Evolutionary conservation across 768 basidiomycete species (phyloP), one percentile per base, ranked within the genome.

Genomic region (Hypholoma sublateritium): DNA sequence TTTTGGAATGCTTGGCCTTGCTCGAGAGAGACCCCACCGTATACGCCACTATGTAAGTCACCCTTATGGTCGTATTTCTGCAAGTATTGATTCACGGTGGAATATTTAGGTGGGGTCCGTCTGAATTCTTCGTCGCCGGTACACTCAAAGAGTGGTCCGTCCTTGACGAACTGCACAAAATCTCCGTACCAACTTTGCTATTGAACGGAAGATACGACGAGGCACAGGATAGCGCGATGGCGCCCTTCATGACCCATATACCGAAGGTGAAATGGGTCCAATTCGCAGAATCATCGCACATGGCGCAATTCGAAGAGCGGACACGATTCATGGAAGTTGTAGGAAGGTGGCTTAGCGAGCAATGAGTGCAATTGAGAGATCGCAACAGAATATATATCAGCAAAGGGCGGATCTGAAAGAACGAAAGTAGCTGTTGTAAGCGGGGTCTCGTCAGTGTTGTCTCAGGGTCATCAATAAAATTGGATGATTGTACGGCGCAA

Each of bases 21-120:
- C 45, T 75, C 5, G 74, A 72, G 5, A 69, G 74, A 39, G 82
- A 84, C 52, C 70, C 77, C 4, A 84, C 81, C 0, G 80, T 82
- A 4, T 77, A 77, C 50, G 55, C 63, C 37, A 77, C 77, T 2
- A 81, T 84, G 82, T 81, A 44, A 42, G 76, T 63, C 25, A 49
- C 22, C 28, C n/a, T 50, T 7, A 34, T 57, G 14, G 3, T 44
- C 4, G 34, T 25, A 28, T 24, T 35, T 14, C 22, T 34, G n/a
- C 25, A 25, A 45, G 28, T 16, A 19, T 19, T 55, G 19, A 46
- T 21, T 24, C 34, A 41, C 28, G 28, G 6, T 32, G 2, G 28
- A 1, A 9, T 32, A 13, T 47, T 6, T 50, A 79, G 76, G 73
- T 68, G 69, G n/a, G 74, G 77, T n/a, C 74, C 73, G 14, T 72